Evolutionary conservation across 1,284 basidiomycete genomes (phyloP).

Genomic region (Rhodotorula sp.): DNA sequence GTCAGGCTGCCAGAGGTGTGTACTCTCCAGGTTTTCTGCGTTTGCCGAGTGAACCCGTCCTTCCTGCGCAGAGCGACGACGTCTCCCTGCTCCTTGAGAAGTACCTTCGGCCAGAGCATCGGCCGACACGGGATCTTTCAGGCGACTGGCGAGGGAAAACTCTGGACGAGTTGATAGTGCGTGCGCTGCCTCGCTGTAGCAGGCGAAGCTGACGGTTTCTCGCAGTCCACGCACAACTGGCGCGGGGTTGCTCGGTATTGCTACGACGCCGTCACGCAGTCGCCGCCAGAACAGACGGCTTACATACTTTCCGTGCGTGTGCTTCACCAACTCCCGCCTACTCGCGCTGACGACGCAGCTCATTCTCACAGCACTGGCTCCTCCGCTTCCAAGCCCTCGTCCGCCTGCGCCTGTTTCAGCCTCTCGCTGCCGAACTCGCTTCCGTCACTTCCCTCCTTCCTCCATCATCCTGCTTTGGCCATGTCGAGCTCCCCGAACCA

Average conservation of each 20-base stretch:
- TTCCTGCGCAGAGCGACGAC: constrained; percentile 5
- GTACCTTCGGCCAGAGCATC: constrained; percentile 68
- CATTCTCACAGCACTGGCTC: constrained; percentile 65
- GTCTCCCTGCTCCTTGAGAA: constrained; percentile 44
- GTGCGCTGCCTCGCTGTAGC: constrained; percentile 42
- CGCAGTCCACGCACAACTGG: constrained; percentile 78
- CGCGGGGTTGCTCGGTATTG: constrained; percentile 72
- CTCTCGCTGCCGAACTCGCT: constrained; percentile 72
- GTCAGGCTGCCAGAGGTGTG: constrained; percentile 16
- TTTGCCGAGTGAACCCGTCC: not conserved
- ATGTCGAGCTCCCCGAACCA: no score
- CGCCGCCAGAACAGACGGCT: constrained; percentile 63
- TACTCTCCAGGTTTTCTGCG: rapidly evolving
- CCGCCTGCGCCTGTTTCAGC: constrained; percentile 73
- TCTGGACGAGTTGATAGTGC: constrained; percentile 71
- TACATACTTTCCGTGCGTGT: constrained; percentile 64
- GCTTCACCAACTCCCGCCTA: not conserved
- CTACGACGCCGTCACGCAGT: constrained; percentile 65
- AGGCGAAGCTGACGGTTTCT: not conserved
- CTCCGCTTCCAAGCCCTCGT: constrained; percentile 52
- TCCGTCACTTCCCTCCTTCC: constrained; percentile 57
- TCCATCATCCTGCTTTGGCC: constrained; percentile 54
- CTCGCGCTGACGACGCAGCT: not conserved
- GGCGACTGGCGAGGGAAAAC: constrained; percentile 69
- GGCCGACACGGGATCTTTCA: constrained; percentile 65